Evolutionary conservation across 441 rosid species (phyloP).

Genomic region (Geranium incanum): DNA sequence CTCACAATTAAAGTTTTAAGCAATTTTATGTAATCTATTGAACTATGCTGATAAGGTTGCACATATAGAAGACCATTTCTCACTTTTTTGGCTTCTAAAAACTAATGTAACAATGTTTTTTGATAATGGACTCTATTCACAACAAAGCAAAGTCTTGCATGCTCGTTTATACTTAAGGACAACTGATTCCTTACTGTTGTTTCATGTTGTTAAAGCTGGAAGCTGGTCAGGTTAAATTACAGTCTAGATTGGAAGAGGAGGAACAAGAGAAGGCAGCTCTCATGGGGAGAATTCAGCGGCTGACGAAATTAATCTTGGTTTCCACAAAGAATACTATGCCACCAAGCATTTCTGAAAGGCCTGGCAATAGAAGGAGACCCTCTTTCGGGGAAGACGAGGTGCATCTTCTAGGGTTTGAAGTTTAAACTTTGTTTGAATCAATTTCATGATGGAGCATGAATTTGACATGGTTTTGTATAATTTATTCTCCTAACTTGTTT

Average conservation of each 20-base stretch:
- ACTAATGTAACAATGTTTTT: not conserved
- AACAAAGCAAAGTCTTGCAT: not conserved
- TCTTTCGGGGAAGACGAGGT: conserved; percentile 99
- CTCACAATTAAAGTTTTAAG: not conserved
- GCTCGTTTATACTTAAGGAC: not conserved
- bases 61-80: not conserved
- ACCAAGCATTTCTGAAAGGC: conserved; percentile 50
- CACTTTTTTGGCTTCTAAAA: not conserved
- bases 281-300: conserved; percentile 90
- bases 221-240: conserved; percentile 83
- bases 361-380: conserved; percentile 70
- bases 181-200: not conserved
- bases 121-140: not conserved
- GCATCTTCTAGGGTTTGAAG: conserved; percentile 20
- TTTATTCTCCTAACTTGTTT: conserved; percentile 4
- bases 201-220: conserved; percentile 37
- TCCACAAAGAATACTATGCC: conserved; percentile 78
- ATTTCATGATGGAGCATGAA: not conserved
- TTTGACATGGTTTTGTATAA: conserved; percentile 7
- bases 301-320: conserved; percentile 85
- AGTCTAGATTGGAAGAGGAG: conserved; percentile 83
- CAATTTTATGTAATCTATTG: not conserved
- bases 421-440: not conserved
- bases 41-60: not conserved
- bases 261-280: conserved; percentile 93